Percentiles rank a stretch among this genome's conserved stretches.
phyloP scores from a whole-genome alignment of 1,284 basidiomycete species.

The Ceratobasidium sp. region DNA sequence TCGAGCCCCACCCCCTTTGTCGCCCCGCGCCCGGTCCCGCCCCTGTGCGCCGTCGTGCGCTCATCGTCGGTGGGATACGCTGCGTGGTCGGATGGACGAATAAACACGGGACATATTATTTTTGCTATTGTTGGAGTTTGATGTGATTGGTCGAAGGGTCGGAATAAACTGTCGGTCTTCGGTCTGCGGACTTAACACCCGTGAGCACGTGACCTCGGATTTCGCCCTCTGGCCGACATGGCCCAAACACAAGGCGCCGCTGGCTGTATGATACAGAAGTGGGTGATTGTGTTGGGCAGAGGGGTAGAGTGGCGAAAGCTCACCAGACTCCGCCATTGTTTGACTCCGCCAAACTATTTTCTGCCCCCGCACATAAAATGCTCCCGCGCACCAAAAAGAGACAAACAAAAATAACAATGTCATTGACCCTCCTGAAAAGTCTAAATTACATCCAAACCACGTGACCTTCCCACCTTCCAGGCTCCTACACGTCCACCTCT shows the following conservation, averaged over 20 bases:
- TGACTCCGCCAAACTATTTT: too few relatives aligned
- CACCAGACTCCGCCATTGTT: too few relatives aligned
- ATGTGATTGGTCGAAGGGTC: conserved; percentile 32
- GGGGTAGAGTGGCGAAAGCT: too few relatives aligned
- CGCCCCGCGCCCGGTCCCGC: background rate
- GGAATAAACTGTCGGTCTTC: conserved; percentile 26
- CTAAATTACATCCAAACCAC: background rate
- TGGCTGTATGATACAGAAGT: too few relatives aligned
- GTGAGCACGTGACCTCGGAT: conserved; percentile 35
- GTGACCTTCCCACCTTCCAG: conserved; percentile 23
- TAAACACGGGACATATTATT: too few relatives aligned
- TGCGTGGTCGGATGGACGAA: too few relatives aligned
- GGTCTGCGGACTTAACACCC: conserved; percentile 39
- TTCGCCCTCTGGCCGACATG: conserved; percentile 20
- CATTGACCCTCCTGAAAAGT: background rate
- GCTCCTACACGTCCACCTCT: conserved; percentile 3
- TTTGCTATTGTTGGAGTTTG: background rate
- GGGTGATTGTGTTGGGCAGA: too few relatives aligned
- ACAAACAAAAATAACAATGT: background rate
- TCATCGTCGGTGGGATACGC: conserved; percentile 28
- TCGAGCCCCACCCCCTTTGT: conserved; percentile 31
- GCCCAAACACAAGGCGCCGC: too few relatives aligned
- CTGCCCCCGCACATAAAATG: conserved; percentile 19
- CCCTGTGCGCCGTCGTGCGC: conserved; percentile 7
- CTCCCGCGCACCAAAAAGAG: conserved; percentile 20